These are phyloP conservation scores for Vachellia pachyceras DNA, from an alignment of 306 rosid species.

Conservation along the genomic window DNA sequence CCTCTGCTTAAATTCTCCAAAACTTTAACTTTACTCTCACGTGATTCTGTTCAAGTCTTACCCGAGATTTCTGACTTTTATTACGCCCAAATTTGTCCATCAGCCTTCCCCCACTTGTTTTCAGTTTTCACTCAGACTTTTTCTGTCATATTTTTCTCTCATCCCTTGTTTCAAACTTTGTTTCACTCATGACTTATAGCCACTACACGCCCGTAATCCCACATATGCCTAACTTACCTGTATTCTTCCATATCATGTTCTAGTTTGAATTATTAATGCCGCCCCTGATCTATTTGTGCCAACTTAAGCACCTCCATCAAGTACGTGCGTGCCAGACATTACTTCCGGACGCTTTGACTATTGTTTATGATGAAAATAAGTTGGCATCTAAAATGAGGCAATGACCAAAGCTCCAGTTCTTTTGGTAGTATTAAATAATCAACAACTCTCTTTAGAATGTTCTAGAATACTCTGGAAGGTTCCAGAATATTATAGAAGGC, in stretches of 20 bases:
- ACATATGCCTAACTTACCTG: not conserved
- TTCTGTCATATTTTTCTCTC: not conserved
- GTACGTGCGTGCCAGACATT: not conserved
- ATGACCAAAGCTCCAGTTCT: not conserved
- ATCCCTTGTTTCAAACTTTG: not conserved
- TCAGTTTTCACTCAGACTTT: not conserved
- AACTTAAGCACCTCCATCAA: not conserved
- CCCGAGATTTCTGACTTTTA: constrained; percentile 46
- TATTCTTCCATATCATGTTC: not conserved
- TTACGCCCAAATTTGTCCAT: constrained; percentile 33
- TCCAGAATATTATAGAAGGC: too few species aligned
- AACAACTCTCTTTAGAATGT: too few species aligned
- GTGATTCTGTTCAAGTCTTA: not conserved
- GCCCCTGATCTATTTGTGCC: not conserved
- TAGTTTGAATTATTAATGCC: not conserved
- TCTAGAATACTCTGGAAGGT: too few species aligned
- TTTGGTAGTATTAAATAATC: too few species aligned
- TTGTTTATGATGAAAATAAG: not conserved
- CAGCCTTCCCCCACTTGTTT: constrained; percentile 25
- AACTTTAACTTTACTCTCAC: not conserved
- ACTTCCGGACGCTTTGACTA: not conserved
- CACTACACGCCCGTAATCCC: not conserved
- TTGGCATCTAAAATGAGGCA: not conserved
- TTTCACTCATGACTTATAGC: not conserved
- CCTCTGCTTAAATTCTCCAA: not conserved